phyloP scores from a whole-genome alignment of 805 yeast species.

The Ogataea philodendri region DNA sequence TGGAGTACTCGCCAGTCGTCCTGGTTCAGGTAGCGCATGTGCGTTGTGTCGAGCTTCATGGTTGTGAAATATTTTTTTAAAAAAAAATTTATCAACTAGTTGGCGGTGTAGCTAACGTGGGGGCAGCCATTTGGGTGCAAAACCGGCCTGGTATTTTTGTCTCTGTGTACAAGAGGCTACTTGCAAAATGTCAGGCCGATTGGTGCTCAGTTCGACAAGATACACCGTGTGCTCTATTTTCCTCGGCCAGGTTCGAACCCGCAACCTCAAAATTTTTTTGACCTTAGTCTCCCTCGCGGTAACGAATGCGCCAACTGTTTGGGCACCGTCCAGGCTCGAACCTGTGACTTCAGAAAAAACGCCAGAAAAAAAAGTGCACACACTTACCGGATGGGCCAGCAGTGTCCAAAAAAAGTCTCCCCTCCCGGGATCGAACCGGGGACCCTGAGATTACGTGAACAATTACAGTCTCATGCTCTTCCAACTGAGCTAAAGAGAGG shows the following conservation, averaged over 20 bases:
- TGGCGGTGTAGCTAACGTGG: constrained; percentile 1
- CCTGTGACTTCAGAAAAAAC: no score
- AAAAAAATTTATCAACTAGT: constrained; percentile 4
- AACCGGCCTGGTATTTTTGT: no score
- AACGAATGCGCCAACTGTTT: no score
- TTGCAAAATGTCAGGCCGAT: no score
- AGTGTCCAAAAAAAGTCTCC: constrained; percentile 16
- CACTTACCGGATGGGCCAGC: not conserved
- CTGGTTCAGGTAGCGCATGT: constrained; percentile 87
- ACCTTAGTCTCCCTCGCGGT: no score
- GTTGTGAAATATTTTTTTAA: constrained; percentile 14
- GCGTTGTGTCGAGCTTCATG: constrained; percentile 91
- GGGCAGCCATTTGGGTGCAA: no score
- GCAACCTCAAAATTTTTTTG: no score
- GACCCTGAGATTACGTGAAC: constrained; percentile 30
- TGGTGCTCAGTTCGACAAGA: no score
- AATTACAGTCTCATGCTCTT: constrained; percentile 33
- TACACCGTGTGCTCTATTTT: no score
- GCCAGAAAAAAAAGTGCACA: not conserved
- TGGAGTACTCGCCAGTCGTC: constrained; percentile 89
- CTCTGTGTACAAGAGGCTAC: no score
- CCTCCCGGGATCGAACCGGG: constrained; percentile 36
- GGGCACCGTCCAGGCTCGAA: no score
- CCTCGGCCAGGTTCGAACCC: no score
- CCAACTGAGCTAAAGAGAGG: constrained; percentile 29